Conservation (phyloP, 495 filamentous ascomycete species). For the Oleoguttula mirabilis region DNA sequence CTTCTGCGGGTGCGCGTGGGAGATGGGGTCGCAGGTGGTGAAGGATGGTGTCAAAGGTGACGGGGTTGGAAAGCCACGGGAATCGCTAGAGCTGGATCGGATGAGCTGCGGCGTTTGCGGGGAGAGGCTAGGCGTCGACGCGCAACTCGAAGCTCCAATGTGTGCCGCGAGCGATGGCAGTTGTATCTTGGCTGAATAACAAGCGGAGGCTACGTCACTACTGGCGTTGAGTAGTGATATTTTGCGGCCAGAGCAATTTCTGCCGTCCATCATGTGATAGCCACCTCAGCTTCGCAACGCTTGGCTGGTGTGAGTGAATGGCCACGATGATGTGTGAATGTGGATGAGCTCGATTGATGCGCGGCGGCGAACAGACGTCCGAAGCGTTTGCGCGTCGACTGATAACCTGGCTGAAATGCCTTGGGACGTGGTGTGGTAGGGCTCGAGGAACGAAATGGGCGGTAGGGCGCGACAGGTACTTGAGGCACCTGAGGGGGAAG, state of each 20-base stretch:
- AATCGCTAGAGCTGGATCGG: conserved; percentile 28
- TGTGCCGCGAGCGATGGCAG: conserved; percentile 10
- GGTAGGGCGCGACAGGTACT: background rate
- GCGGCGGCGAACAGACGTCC: no score
- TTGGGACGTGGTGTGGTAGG: background rate
- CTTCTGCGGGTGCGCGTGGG: background rate
- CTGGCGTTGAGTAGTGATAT: conserved; percentile 22
- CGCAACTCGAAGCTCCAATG: conserved; percentile 29
- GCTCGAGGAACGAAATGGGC: no score
- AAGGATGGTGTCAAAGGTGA: conserved; percentile 29
- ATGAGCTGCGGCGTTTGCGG: conserved; percentile 29
- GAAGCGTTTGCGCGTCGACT: no score
- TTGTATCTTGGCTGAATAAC: conserved; percentile 2
- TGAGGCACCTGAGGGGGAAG: background rate
- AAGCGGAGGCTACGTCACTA: conserved; percentile 11
- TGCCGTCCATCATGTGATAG: conserved; percentile 22
- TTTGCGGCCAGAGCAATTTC: conserved; percentile 15
- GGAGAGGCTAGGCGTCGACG: conserved; percentile 27
- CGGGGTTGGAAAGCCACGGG: conserved; percentile 24
- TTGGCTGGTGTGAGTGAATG: background rate
- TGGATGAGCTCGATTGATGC: background rate
- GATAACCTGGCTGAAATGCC: no score
- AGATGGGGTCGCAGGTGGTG: conserved; percentile 6
- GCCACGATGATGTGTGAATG: background rate
- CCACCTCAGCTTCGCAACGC: background rate